Base-by-base conservation (phyloP, 768 basidiomycete species). In the Sporobolomyces phaffii region DNA sequence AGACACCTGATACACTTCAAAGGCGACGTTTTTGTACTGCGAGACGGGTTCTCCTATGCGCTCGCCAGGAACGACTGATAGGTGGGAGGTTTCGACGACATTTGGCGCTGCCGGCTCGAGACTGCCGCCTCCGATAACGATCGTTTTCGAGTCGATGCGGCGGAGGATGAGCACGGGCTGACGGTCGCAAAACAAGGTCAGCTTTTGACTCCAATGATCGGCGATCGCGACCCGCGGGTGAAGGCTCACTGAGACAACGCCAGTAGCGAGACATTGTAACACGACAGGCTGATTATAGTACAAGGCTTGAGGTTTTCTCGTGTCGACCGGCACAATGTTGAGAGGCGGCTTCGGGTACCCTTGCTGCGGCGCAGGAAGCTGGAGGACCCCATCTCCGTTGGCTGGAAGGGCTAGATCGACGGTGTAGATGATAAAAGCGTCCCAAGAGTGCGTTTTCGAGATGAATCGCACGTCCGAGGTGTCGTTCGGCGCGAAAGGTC, bases 221-320 rank as follows among this genome's bases (percentile, higher is more conserved):
- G n/a, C 38, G 33, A n/a, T 0, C 20, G 36, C 29, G 59, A 36
- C n/a, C 24, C 33, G 33, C 24, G n/a, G 49, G 26, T 28, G 14
- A 22, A 50, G 26, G 45, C 68, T 24, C 9, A 69, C 68, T 40
- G 89, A 90, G 73, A 94, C 89, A 47, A 92, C 88, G 33, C 92
- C 94, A 4, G 94, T 94, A 2, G 89, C 89, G 70, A 94, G 81
- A 74, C 92, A 97, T 76, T 98, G 94, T 40, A 98, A 78, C 34
- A 97, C 90, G 51, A 98, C 88, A 1, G 91, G 92, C 77, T 93
- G 89, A 76, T 98, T 98, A 82, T 97, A 98, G 78, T 92, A 91
- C 64, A 98, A 87, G 22, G 91, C 87, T 5, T 86, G 86, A 1
- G 88, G 87, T 71, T 88, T 88, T 77, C 86, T 86, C 45, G 86